A percentile compares a stretch with the other conserved stretches of the same genome.
These are phyloP conservation scores for Parietichytrium sp. DNA, from an alignment of 108 stramenopile species.

Conservation along the genomic window DNA sequence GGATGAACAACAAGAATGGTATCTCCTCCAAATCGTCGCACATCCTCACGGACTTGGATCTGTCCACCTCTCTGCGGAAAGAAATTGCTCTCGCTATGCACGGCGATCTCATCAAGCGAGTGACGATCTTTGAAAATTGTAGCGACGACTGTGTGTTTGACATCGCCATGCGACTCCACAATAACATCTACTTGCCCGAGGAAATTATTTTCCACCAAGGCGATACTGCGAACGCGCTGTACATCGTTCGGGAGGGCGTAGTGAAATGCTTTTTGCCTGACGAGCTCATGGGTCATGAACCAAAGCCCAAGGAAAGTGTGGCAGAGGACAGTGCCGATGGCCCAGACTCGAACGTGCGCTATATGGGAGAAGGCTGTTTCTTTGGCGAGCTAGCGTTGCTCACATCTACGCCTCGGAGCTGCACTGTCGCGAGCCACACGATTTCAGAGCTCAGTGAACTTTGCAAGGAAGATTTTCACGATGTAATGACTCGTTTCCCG, in stretches of 20 bases:
- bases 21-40: neutral
- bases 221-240: neutral
- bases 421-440: neutral
- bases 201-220: neutral
- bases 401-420: neutral
- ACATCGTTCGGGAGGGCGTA: slow-evolving; percentile 1
- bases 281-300: neutral
- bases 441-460: slow-evolving; percentile 24
- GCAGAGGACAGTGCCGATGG: neutral
- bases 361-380: neutral
- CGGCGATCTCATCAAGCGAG: neutral
- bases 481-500: slow-evolving; percentile 15
- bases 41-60: neutral
- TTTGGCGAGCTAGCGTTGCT: slow-evolving; percentile 36
- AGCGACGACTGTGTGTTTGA: neutral
- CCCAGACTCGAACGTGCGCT: neutral
- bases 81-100: slow-evolving; percentile 17
- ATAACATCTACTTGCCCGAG: neutral
- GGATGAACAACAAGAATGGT: slow-evolving; percentile 26
- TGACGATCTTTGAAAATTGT: slow-evolving; percentile 14
- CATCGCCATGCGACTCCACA: slow-evolving; percentile 30
- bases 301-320: neutral
- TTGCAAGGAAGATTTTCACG: slow-evolving; percentile 2
- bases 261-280: neutral
- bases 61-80: neutral